Evolutionary conservation across 2,329 filamentous ascomycete genomes (phyloP), one percentile per base, ranked within the genome.

Genomic region (Talaromyces sp.): DNA sequence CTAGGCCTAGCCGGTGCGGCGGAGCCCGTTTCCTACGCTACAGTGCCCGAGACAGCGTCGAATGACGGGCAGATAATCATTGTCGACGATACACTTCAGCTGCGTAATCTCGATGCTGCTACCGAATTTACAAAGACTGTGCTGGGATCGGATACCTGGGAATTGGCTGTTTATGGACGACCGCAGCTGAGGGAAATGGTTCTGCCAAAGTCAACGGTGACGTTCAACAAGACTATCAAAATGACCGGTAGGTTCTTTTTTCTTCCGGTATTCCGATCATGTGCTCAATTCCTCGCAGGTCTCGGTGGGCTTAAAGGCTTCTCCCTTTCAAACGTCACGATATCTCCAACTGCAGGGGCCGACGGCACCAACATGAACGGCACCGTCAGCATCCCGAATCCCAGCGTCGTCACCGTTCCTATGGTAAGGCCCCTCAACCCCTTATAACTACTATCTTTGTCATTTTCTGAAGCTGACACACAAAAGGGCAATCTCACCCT

Each of bases 301-400:
- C 75, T 87, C n/a, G 85, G 86, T 70, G 76, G 77, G 31, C 78
- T 88, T 11, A 67, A 75, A 35, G 81, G 81, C 29, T 80, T 84
- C 69, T 74, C 77, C 41, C 72, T 84, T 38, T 79, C 75, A 17
- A 70, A 79, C 32, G 77, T 84, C 66, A 72, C 74, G 38, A 75
- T 85, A 64, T 71, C 80, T 59, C 67, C 73, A 9, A 71, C 69
- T 32, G 60, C 69, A 1, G 60, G 71, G 27, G 54, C 67, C 1
- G 79, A 82, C 63, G 79, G 78, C 52, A 77, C 78, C 60, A 87
- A 86, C 69, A 76, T 85, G 57, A 68, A 78, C 24, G 85, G 82
- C 65, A 78, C 73, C 12, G 80, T 84, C 53, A 75, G 70, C 62
- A 83, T 88, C 55, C 84, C 84, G 61, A 88, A 87, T 68, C 84